These are phyloP conservation scores for Trichosanthes cucumerina DNA, from an alignment of 306 rosid genomes.

Conservation along the genomic window DNA sequence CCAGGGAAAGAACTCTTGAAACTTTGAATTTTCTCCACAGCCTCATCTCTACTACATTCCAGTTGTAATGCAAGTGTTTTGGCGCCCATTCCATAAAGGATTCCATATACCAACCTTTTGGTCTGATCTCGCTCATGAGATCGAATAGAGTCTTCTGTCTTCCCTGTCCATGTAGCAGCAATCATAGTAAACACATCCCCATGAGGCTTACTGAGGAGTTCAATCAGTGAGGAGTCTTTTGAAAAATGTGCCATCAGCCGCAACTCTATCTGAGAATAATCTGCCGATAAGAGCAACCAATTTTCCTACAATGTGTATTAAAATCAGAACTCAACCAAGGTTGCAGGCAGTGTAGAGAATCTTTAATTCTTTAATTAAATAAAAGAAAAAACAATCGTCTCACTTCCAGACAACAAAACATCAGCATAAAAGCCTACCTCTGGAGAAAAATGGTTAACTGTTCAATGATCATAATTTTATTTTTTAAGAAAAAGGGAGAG, in stretches of 20 bases:
- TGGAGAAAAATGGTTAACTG: not conserved
- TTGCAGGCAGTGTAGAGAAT: not conserved
- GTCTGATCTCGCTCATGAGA: constrained; percentile 72
- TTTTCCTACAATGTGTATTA: constrained; percentile 45
- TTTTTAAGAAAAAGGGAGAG: not conserved
- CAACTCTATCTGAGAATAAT: constrained; percentile 95
- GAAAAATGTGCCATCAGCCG: constrained; percentile 98
- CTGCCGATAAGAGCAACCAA: constrained; percentile 87
- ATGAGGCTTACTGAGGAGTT: constrained; percentile 58
- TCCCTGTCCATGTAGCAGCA: constrained; percentile 85
- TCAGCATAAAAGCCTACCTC: not conserved
- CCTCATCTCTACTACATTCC: constrained; percentile 66
- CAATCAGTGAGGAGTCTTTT: constrained; percentile 58
- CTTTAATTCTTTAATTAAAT: not conserved
- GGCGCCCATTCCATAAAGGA: constrained; percentile 96
- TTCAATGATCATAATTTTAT: not conserved
- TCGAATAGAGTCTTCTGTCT: constrained; percentile 52
- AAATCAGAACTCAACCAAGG: not conserved
- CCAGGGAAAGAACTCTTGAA: constrained; percentile 81
- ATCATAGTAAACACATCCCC: constrained; percentile 83
- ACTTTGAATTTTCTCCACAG: constrained; percentile 65
- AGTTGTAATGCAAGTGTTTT: constrained; percentile 81
- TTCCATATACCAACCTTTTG: constrained; percentile 86
- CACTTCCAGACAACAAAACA: not conserved
- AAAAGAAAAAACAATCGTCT: not conserved